Evolutionary conservation across 1,284 basidiomycete genomes (phyloP), one percentile per base, ranked within the genome.

Genomic region (Boletus subluridellus): DNA sequence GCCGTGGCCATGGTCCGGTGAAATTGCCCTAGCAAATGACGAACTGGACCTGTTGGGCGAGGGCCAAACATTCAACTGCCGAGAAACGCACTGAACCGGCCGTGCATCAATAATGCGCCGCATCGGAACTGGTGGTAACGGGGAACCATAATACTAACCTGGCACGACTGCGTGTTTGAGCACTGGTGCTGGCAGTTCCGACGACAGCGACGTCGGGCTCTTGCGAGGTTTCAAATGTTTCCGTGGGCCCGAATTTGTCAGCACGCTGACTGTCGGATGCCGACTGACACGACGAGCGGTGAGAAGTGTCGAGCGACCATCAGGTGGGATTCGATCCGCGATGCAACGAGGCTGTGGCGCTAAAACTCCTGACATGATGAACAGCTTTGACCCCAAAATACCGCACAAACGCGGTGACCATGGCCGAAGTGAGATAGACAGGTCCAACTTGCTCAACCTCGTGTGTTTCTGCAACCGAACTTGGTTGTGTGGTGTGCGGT

Each of bases 1-100:
- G 44, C 51, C 45, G 67, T 64, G 58, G 72, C 52, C 75, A 76
- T 76, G 59, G 59, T 59, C 38, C 58, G 63, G 24, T 56, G 59
- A 61, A 62, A 51, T 67, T 59, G 69, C 21, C 41, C 42, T 11
- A 65, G 35, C n/a, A 70, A 57, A 61, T 60, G 60, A 62, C 56
- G 63, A 58, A 63, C 50, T 58, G 55, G 57, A 47, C 69, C 67
- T 58, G 61, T 59, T 59, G 54, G 38, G 54, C 44, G 65, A 56
- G 60, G 61, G 47, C 47, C 56, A 60, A 73, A 54, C 73, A 73
- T 74, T 45, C 64, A 62, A 52, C 57, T 53, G 48, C 52, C 52
- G 44, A 59, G 58, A 52, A 37, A 44, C 60, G 60, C 52, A 55
- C 60, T 66, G 54, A 51, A 38, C 32, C 4, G 52, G 48, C 48